A percentile compares a stretch with the other conserved stretches of the same genome.
These are phyloP conservation scores for Sistotremastrum niveocremeum DNA, from an alignment of 768 basidiomycete genomes.

Conservation along the genomic window DNA sequence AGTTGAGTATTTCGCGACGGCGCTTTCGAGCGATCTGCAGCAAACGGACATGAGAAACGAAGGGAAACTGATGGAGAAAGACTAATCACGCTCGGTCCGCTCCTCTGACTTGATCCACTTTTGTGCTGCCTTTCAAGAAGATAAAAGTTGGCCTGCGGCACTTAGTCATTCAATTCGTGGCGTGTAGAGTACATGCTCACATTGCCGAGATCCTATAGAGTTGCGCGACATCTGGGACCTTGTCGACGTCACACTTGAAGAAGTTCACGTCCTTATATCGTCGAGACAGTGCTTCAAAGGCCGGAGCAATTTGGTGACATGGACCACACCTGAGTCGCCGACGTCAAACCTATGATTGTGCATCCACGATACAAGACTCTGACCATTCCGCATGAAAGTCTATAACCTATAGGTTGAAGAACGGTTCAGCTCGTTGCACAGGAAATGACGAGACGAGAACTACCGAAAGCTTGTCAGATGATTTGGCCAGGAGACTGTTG, in stretches of 20 bases:
- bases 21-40: slow-evolving; percentile 44
- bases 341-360: slow-evolving; percentile 5
- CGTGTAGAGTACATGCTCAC: slow-evolving; percentile 24
- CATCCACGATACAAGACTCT: slow-evolving; percentile 6
- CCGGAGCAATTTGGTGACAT: slow-evolving; percentile 71
- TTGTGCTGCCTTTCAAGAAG: slow-evolving; percentile 51
- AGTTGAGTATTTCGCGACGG: slow-evolving; percentile 39
- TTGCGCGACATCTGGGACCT: slow-evolving; percentile 50
- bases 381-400: slow-evolving; percentile 83
- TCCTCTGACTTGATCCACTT: slow-evolving; percentile 62
- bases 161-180: not conserved
- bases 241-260: slow-evolving; percentile 73
- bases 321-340: slow-evolving; percentile 58
- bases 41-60: not conserved
- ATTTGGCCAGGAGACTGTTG: slow-evolving; percentile 40
- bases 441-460: slow-evolving; percentile 6
- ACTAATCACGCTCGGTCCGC: slow-evolving; percentile 48
- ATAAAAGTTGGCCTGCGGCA: slow-evolving; percentile 66
- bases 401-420: slow-evolving; percentile 40
- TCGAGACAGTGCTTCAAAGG: slow-evolving; percentile 55
- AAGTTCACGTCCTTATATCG: slow-evolving; percentile 64
- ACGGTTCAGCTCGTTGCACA: not conserved
- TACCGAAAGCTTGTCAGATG: slow-evolving; percentile 54
- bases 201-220: slow-evolving; percentile 58
- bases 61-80: not conserved